phyloP scores from a whole-genome alignment of 2,329 filamentous ascomycete species.

The Fusarium metavorans region DNA sequence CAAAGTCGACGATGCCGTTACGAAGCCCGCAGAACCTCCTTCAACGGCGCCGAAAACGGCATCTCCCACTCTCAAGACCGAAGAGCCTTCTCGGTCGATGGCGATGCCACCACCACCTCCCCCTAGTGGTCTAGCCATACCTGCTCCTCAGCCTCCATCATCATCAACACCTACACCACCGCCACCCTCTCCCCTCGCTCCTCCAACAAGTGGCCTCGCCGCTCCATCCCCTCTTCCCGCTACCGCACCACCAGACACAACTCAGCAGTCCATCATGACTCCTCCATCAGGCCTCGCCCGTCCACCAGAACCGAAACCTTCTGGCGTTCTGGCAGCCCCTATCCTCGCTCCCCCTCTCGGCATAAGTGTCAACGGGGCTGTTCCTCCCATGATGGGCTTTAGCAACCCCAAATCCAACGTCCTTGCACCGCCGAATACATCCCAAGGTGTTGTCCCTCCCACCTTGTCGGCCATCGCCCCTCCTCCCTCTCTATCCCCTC shows the following conservation, averaged over 20 bases:
- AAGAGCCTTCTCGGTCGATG: constrained; percentile 23
- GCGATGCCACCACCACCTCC: constrained; percentile 40
- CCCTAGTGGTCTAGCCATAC: constrained; percentile 34
- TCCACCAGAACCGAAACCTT: constrained; percentile 44
- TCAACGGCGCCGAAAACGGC: background rate
- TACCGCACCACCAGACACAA: constrained; percentile 9
- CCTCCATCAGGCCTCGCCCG: constrained; percentile 41
- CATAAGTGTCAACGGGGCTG: constrained; percentile 42
- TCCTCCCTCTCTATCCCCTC: constrained; percentile 19
- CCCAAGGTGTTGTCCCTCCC: constrained; percentile 45
- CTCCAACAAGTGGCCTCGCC: constrained; percentile 34
- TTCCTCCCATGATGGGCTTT: constrained; percentile 44
- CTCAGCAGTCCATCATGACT: constrained; percentile 25
- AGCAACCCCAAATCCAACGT: constrained; percentile 55
- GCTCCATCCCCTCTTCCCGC: constrained; percentile 31
- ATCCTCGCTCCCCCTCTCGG: constrained; percentile 52
- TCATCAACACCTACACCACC: constrained; percentile 22
- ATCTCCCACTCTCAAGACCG: constrained; percentile 12
- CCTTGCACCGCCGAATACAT: constrained; percentile 59
- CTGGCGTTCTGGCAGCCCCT: constrained; percentile 53
- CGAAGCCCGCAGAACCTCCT: constrained; percentile 8
- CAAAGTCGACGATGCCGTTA: constrained; percentile 13
- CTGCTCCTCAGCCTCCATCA: constrained; percentile 23
- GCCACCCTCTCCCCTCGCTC: constrained; percentile 26
- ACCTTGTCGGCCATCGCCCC: constrained; percentile 31